A percentile compares a stretch with the other conserved stretches of the same genome.
These are phyloP conservation scores for Scytalidium sp. DNA, from an alignment of 2,329 filamentous ascomycete genomes.

Conservation along the genomic window DNA sequence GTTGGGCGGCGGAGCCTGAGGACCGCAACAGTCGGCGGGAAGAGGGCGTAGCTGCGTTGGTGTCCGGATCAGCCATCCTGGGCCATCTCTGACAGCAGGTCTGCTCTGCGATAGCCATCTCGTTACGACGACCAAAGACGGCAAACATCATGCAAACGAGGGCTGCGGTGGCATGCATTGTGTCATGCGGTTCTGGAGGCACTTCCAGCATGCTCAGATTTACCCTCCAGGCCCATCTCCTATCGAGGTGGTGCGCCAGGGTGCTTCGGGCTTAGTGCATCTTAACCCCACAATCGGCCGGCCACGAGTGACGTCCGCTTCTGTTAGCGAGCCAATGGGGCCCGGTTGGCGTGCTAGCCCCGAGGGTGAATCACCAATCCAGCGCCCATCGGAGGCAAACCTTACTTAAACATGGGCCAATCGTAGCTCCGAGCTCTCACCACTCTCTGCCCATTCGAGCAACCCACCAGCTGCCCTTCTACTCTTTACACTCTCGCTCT, in stretches of 20 bases:
- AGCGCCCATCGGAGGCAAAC: background rate
- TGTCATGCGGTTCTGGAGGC: background rate
- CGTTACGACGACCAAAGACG: too few relatives aligned
- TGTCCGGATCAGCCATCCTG: too few relatives aligned
- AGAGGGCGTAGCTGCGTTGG: too few relatives aligned
- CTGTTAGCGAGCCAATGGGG: background rate
- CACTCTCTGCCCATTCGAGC: background rate
- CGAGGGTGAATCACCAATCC: background rate
- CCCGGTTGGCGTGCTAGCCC: background rate
- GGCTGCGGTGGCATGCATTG: background rate
- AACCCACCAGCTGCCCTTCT: background rate
- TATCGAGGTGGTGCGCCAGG: background rate
- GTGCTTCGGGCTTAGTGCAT: background rate
- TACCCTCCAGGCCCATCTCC: background rate
- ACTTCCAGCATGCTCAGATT: background rate
- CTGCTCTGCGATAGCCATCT: too few relatives aligned
- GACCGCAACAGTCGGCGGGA: background rate
- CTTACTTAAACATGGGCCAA: background rate
- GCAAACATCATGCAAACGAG: too few relatives aligned
- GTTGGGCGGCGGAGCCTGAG: background rate
- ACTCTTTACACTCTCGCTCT: background rate
- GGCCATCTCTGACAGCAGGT: too few relatives aligned
- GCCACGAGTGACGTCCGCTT: background rate
- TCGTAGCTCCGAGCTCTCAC: background rate
- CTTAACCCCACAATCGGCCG: background rate